Conservation (phyloP, 345 rosid genomes). For the Trapa incisa region DNA sequence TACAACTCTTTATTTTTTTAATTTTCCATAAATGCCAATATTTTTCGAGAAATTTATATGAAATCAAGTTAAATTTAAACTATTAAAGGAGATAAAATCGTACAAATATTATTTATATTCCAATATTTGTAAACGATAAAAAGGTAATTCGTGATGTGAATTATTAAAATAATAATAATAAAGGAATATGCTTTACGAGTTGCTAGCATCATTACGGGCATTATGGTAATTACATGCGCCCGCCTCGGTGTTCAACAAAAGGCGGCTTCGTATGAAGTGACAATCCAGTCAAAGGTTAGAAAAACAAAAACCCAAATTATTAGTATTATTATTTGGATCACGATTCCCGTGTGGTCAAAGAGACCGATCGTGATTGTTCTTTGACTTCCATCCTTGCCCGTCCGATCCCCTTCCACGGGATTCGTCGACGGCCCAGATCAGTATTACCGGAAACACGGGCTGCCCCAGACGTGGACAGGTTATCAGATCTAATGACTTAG, state of each 20-base stretch:
- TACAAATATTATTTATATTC: too few species aligned
- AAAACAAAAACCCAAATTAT: constrained; percentile 12
- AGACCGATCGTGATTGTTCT: constrained; percentile 7
- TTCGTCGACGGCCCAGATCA: not conserved
- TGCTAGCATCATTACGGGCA: constrained; percentile 5
- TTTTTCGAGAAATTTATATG: too few species aligned
- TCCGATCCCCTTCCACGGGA: not conserved
- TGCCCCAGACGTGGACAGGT: constrained; percentile 12
- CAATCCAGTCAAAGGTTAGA: constrained; percentile 60
- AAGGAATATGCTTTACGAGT: too few species aligned
- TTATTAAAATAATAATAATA: too few species aligned
- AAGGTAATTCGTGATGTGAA: too few species aligned
- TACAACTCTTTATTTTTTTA: too few species aligned
- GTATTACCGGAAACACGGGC: not conserved
- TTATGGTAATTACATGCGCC: constrained; percentile 15
- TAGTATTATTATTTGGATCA: constrained; percentile 10
- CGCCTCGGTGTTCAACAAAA: constrained; percentile 39
- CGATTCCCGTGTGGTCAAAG: constrained; percentile 35
- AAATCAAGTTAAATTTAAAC: too few species aligned
- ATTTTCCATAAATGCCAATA: too few species aligned
- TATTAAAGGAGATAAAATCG: too few species aligned
- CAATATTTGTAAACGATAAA: too few species aligned
- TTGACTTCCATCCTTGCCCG: constrained; percentile 10
- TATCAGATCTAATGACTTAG: constrained; percentile 3
- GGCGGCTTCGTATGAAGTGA: constrained; percentile 56